These are phyloP conservation scores for Talaromyces amestolkiae DNA, from an alignment of 2,329 filamentous ascomycete species.

Conservation along the genomic window DNA sequence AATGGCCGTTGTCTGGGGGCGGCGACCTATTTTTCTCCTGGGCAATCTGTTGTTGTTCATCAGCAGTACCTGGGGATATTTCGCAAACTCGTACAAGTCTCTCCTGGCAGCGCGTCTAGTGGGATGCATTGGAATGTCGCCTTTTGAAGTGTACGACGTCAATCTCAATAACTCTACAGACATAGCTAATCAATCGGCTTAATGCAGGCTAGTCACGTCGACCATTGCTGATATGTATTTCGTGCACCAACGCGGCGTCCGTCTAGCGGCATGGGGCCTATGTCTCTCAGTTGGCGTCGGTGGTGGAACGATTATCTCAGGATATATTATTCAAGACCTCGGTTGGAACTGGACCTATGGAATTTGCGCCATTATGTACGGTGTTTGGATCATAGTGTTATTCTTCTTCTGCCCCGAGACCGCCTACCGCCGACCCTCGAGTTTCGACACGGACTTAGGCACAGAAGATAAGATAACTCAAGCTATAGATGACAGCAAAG, in stretches of 20 bases:
- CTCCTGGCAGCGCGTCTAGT: slow-evolving; percentile 24
- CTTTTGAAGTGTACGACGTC: slow-evolving; percentile 22
- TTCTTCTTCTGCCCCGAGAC: slow-evolving; percentile 27
- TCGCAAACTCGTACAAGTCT: slow-evolving; percentile 23
- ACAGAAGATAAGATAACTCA: background rate
- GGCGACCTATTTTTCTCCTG: background rate
- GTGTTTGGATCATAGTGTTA: slow-evolving; percentile 26
- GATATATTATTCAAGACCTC: slow-evolving; percentile 42
- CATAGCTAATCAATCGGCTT: background rate
- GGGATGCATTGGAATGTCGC: slow-evolving; percentile 24
- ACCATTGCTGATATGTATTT: slow-evolving; percentile 4
- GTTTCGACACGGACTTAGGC: background rate
- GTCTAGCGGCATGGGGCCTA: background rate
- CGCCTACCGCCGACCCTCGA: slow-evolving; percentile 18
- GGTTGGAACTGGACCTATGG: slow-evolving; percentile 44
- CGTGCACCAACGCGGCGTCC: background rate
- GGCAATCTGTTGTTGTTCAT: slow-evolving; percentile 14
- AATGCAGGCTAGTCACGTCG: background rate
- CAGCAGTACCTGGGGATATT: slow-evolving; percentile 24
- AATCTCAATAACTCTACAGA: background rate
- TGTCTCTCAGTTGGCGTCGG: slow-evolving; percentile 38
- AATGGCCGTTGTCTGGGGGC: background rate
- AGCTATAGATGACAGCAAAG: background rate
- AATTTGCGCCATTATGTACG: slow-evolving; percentile 25
- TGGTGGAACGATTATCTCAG: slow-evolving; percentile 38